Conservation (phyloP, 495 filamentous ascomycete genomes). For the Penicillium nucicola region DNA sequence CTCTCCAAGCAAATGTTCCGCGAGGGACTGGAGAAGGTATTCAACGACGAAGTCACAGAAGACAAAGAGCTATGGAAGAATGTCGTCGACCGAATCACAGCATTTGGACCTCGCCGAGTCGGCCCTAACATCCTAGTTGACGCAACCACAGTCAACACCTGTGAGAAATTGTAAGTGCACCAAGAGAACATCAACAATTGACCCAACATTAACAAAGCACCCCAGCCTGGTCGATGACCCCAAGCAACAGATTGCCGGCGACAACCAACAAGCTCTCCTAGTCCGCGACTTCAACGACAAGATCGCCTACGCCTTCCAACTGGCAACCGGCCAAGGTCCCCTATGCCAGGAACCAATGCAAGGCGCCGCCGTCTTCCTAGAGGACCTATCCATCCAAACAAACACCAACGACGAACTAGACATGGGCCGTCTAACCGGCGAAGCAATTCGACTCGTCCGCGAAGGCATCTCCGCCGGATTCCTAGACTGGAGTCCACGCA, state of each 20-base stretch:
- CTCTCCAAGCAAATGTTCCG: slow-evolving; percentile 74
- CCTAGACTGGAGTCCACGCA: slow-evolving; percentile 89
- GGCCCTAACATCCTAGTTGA: slow-evolving; percentile 93
- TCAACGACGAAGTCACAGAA: slow-evolving; percentile 56
- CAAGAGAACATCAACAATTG: not conserved
- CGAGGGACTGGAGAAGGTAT: slow-evolving; percentile 60
- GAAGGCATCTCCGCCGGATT: slow-evolving; percentile 84
- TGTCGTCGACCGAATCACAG: slow-evolving; percentile 74
- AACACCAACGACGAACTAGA: slow-evolving; percentile 60
- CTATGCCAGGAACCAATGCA: slow-evolving; percentile 93
- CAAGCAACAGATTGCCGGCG: slow-evolving; percentile 29
- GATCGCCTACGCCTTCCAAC: slow-evolving; percentile 87
- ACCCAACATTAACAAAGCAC: slow-evolving; percentile 8
- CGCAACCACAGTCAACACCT: slow-evolving; percentile 67
- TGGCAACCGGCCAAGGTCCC: slow-evolving; percentile 84
- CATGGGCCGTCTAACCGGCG: slow-evolving; percentile 82
- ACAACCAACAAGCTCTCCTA: slow-evolving; percentile 52
- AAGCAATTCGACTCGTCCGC: slow-evolving; percentile 83
- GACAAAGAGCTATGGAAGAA: slow-evolving; percentile 74
- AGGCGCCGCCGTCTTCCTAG: slow-evolving; percentile 87
- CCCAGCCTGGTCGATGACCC: slow-evolving; percentile 36
- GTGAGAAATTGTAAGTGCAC: slow-evolving; percentile 66
- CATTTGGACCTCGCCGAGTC: slow-evolving; percentile 81
- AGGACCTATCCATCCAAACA: slow-evolving; percentile 63
- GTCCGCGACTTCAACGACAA: slow-evolving; percentile 83